Evolutionary conservation across 2,329 filamentous ascomycete species (phyloP), one percentile per base, ranked within the genome.

Genomic region (Sarocladium strictum): DNA sequence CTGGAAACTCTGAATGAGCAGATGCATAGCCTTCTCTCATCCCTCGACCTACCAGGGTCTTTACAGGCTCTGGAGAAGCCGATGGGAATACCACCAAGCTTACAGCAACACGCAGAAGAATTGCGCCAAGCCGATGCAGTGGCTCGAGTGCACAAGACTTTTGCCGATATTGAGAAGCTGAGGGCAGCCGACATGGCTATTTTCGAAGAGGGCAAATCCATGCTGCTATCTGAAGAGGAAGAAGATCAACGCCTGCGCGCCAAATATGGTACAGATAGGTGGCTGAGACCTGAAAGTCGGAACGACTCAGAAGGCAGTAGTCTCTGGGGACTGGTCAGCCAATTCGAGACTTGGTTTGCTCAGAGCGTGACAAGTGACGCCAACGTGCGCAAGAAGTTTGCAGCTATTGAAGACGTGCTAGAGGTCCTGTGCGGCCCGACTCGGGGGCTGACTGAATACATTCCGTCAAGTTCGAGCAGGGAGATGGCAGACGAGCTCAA

Each of bases 51-150:
- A 0, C 94, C 94, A 0, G 94, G 94, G 0, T 96, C 93, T 1
- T 72, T 99, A 3, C 94, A 99, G 67, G 94, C 94, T 0, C 77
- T 97, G 1, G 94, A 99, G 67, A 97, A 97, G 66, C 94, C 94
- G 0, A 77, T 99, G 0, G 94, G 94, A 0, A 71, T 99, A 3
- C 94, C 94, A 0, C 89, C 90, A 0, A 89, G 84, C 15, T 72
- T 99, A 2, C 81, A 91, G 2, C 89, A 94, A 21, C 94, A 97
- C 62, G 93, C 93, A 0, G 93, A 97, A 66, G 94, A 97, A 65
- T 87, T 99, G 50, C 81, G 92, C 19, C 93, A 97, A 66, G 89
- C 92, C 55, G 91, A 96, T 64, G 93, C 90, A 0, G 75, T 96
- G 29, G 84, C 87, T 55, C 79, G 89, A 26, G 73, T 97, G 0